Conservation (phyloP, 805 yeast species). For the Priceomyces castillae region DNA sequence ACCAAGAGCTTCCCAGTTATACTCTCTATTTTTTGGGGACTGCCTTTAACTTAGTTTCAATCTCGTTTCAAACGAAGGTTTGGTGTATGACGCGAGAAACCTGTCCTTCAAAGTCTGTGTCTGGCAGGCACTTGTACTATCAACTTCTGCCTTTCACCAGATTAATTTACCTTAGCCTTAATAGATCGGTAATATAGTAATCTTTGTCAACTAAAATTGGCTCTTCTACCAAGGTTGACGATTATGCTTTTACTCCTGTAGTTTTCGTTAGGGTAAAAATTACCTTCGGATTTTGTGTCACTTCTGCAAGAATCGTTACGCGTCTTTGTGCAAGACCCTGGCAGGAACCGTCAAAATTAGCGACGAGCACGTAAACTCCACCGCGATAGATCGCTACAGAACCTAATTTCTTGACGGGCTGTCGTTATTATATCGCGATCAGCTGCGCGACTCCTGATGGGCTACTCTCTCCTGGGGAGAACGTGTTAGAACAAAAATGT, state of each 20-base stretch:
- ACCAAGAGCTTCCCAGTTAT: background rate
- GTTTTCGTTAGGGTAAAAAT: background rate
- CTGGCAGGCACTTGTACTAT: background rate
- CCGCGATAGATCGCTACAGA: no score
- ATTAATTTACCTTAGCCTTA: background rate
- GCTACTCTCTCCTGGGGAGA: no score
- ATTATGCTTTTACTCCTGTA: background rate
- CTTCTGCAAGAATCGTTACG: background rate
- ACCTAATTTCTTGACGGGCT: no score
- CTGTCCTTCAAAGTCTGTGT: background rate
- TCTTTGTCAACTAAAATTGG: background rate
- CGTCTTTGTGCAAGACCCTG: conserved; percentile 3
- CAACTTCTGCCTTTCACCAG: background rate
- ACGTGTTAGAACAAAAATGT: no score
- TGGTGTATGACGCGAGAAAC: background rate
- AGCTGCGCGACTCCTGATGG: no score
- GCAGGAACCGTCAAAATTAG: background rate
- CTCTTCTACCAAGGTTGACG: background rate
- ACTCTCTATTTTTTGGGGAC: background rate
- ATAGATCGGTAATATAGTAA: background rate
- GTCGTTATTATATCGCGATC: no score
- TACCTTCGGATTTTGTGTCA: conserved; percentile 1
- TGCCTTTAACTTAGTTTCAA: background rate
- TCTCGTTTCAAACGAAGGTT: conserved; percentile 1
- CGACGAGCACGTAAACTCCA: no score